Percentiles rank a stretch among this genome's conserved stretches.
phyloP scores from a whole-genome alignment of 2,329 filamentous ascomycete genomes.

The Dactylellina parvicollis region DNA sequence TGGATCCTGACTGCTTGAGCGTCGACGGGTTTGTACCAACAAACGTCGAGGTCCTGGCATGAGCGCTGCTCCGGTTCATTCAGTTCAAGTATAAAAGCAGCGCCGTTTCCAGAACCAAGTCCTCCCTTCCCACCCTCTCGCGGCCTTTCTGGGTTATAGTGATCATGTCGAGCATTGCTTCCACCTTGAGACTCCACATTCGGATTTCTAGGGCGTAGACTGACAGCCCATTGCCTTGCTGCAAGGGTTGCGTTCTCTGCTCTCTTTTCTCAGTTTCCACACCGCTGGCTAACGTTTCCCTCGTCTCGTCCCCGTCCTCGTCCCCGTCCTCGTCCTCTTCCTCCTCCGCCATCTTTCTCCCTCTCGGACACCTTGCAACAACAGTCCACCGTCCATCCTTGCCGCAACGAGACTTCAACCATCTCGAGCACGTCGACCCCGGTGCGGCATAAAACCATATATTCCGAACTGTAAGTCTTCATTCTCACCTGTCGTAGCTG shows the following conservation, averaged over 20 bases:
- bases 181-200: not conserved
- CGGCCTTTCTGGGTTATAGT: not conserved
- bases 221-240: slow-evolving; percentile 9
- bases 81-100: slow-evolving; percentile 48
- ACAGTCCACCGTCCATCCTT: slow-evolving; percentile 3
- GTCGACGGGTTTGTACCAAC: slow-evolving; percentile 21
- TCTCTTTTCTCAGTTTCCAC: no score
- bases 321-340: slow-evolving; percentile 2
- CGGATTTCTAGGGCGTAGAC: not conserved
- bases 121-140: slow-evolving; percentile 9
- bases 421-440: not conserved
- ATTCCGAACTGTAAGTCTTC: not conserved
- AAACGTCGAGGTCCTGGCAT: slow-evolving; percentile 9
- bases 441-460: not conserved
- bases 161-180: slow-evolving; percentile 1
- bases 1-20: slow-evolving; percentile 32
- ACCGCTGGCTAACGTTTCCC: no score
- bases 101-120: slow-evolving; percentile 14
- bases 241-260: no score
- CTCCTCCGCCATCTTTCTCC: no score
- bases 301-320: slow-evolving; percentile 16
- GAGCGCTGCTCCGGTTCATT: slow-evolving; percentile 1
- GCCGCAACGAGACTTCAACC: not conserved
- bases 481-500: no score
- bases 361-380: slow-evolving; percentile 40